Evolutionary conservation across 345 rosid species (phyloP).

Genomic region (Melaleuca alternifolia): DNA sequence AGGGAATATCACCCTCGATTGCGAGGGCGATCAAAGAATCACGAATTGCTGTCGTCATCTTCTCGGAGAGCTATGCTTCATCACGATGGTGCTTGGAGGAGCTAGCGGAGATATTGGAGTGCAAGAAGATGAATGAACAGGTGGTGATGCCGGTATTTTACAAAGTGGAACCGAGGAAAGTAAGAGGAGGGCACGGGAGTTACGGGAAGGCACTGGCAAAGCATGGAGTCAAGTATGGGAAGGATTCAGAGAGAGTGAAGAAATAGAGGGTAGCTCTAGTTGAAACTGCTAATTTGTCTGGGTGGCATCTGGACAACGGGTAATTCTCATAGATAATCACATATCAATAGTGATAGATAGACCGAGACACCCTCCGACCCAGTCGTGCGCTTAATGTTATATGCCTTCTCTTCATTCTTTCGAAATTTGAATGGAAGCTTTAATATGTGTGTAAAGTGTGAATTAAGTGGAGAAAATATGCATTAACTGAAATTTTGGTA

Average conservation of each 20-base stretch:
- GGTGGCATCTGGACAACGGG: not conserved
- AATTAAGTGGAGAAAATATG: too few species aligned
- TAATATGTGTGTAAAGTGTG: too few species aligned
- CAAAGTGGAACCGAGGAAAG: not conserved
- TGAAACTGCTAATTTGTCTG: not conserved
- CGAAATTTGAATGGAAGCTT: too few species aligned
- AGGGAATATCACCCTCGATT: not conserved
- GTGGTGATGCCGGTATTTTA: not conserved
- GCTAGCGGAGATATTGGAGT: not conserved
- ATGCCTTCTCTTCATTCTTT: too few species aligned
- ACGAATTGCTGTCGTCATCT: not conserved
- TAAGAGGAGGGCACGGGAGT: not conserved
- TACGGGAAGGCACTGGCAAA: not conserved
- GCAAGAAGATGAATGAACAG: not conserved
- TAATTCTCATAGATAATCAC: not conserved
- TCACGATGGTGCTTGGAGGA: conserved; percentile 4
- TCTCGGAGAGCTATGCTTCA: not conserved
- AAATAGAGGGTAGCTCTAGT: not conserved
- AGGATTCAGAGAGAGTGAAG: not conserved
- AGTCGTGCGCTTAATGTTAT: too few species aligned
- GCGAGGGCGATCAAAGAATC: not conserved
- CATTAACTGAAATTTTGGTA: not conserved
- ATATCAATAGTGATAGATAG: too few species aligned
- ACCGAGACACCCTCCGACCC: too few species aligned
- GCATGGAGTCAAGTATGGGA: not conserved